Evolutionary conservation across 2,329 filamentous ascomycete genomes (phyloP).

Genomic region (Fusarium penzigii): DNA sequence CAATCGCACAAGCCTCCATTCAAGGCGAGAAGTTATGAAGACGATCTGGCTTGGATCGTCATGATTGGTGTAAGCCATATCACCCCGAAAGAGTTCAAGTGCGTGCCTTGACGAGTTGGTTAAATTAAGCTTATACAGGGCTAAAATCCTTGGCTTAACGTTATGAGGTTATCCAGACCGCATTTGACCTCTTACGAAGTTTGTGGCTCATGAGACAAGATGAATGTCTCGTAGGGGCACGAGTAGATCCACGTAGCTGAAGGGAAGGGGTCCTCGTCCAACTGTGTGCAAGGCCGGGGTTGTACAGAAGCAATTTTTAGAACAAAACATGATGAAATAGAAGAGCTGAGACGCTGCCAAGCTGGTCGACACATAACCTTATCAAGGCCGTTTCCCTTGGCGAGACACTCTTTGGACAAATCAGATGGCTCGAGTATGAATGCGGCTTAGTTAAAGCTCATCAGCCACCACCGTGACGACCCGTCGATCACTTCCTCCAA

Average conservation of each 20-base stretch:
- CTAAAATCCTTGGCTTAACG: neutral
- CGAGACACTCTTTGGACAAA: neutral
- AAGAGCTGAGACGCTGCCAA: constrained; percentile 3
- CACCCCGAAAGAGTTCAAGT: neutral
- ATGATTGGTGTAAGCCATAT: neutral
- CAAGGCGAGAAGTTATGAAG: neutral
- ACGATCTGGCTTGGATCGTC: neutral
- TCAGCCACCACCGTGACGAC: constrained; percentile 26
- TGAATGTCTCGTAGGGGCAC: neutral
- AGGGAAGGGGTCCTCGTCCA: neutral
- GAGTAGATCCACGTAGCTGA: neutral
- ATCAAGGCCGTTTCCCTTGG: constrained; percentile 9
- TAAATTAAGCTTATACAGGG: neutral
- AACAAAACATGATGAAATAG: neutral
- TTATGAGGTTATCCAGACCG: neutral
- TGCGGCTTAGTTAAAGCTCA: constrained; percentile 7
- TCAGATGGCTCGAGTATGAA: neutral
- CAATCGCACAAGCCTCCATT: neutral
- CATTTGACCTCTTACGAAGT: neutral
- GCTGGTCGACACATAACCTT: constrained; percentile 2
- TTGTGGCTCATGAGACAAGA: neutral
- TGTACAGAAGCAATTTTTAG: constrained; percentile 6
- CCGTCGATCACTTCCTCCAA: neutral
- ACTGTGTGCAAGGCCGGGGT: no score
- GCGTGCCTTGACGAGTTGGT: neutral